These are phyloP conservation scores for Serendipita sp. DNA, from an alignment of 768 basidiomycete genomes.

Conservation along the genomic window DNA sequence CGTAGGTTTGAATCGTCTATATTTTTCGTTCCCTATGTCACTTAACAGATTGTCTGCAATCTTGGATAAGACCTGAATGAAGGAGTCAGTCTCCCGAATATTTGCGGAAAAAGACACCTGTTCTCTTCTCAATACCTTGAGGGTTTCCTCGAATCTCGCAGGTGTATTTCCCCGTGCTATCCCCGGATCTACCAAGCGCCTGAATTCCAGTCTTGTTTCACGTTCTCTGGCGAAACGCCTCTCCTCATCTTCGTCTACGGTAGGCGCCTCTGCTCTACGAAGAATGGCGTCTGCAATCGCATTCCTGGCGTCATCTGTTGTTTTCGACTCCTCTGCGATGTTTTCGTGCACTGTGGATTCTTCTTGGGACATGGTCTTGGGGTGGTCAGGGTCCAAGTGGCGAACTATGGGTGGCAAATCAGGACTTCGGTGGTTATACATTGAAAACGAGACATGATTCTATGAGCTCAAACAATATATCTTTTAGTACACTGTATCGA, in stretches of 20 bases:
- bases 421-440: not conserved
- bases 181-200: conserved; percentile 63
- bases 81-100: conserved; percentile 9
- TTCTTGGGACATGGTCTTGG: not conserved
- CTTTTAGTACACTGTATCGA: too few species aligned
- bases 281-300: not conserved
- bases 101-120: conserved; percentile 6
- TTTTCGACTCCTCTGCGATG: not conserved
- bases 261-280: not conserved
- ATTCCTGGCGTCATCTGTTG: not conserved
- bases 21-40: conserved; percentile 60
- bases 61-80: conserved; percentile 40
- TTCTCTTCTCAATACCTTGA: conserved; percentile 34
- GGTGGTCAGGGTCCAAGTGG: not conserved
- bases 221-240: conserved; percentile 29
- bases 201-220: conserved; percentile 53
- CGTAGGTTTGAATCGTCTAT: conserved; percentile 57
- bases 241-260: conserved; percentile 10
- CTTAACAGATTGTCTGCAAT: conserved; percentile 59
- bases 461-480: too few species aligned
- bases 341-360: not conserved
- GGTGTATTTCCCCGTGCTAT: conserved; percentile 56
- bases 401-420: not conserved
- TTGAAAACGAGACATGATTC: not conserved
- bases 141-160: conserved; percentile 39